Conservation (phyloP, 441 rosid species). For the Adansonia gregorii region DNA sequence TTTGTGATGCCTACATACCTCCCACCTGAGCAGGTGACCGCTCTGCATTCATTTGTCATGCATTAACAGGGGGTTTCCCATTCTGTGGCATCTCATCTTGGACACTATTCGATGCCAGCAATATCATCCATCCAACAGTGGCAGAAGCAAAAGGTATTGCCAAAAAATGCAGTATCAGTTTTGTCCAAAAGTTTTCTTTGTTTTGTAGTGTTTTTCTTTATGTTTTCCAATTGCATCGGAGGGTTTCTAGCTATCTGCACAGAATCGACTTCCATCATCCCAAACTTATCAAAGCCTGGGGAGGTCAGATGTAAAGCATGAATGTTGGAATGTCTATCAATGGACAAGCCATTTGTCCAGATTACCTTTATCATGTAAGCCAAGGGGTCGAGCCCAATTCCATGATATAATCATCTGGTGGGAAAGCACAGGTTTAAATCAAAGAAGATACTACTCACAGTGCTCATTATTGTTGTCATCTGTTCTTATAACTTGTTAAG, state of each 20-base stretch:
- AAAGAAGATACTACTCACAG: not conserved
- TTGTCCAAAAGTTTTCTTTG: not conserved
- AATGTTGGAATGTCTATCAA: conserved; percentile 52
- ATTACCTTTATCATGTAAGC: conserved; percentile 52
- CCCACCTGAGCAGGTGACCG: conserved; percentile 76
- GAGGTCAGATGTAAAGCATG: conserved; percentile 60
- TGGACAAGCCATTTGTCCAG: conserved; percentile 62
- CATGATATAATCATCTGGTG: conserved; percentile 48
- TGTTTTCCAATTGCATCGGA: conserved; percentile 56
- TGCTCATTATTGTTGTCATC: not conserved
- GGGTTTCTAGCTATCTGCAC: conserved; percentile 50
- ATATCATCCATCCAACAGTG: conserved; percentile 58
- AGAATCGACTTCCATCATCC: conserved; percentile 52
- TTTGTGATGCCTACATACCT: conserved; percentile 70
- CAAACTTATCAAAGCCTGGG: conserved; percentile 52
- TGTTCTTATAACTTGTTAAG: conserved; percentile 9
- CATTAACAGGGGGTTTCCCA: conserved; percentile 75
- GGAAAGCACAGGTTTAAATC: conserved; percentile 57
- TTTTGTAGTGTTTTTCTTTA: conserved; percentile 21
- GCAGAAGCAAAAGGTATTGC: conserved; percentile 73
- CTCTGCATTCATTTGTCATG: conserved; percentile 75
- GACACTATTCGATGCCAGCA: conserved; percentile 55
- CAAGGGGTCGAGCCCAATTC: conserved; percentile 53
- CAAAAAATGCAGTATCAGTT: not conserved
- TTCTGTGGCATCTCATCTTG: conserved; percentile 60